Evolutionary conservation across 257 asterid genomes (phyloP), one percentile per base, ranked within the genome.

Genomic region (Verbena officinalis): DNA sequence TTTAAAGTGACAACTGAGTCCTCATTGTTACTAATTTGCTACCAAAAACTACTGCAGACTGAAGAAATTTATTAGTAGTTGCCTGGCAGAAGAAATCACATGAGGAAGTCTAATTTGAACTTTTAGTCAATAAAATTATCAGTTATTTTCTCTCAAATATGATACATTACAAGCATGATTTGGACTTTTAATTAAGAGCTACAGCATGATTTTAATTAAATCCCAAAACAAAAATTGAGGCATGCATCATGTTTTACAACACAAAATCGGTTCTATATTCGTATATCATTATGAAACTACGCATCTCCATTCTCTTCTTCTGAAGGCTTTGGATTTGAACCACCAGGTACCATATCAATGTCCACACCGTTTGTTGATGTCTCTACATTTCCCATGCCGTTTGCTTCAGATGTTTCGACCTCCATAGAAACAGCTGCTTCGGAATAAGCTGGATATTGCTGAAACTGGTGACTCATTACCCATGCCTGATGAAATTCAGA

Each of bases 401-500:
- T 83, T 72, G 69, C 80, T 70, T 59, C 87, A 49, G 79, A 30
- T 34, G 64, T 27, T 61, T 57, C 83, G 48, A 22, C 23, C 36
- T 70, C 77, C 59, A 54, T 16, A 27, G 73, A 64, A 20, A 8
- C 68, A 80, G 39, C 43, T n/a, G n/a, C n/a, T n/a, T n/a, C 91
- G 44, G 84, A 38, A 65, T 79, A 64, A 56, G 77, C 74, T 69
- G 88, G 48, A 59, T 48, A 59, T 39, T 82, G 79, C 20, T 71
- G 64, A 22, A 24, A 16, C 65, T 83, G 86, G 45, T 83, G 77
- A 44, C 73, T 73, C 85, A 78, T 77, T 24, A 65, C 71, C 59
- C 78, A 84, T 67, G 83, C 93, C 97, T 89, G 81, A 40, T 39
- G 73, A 65, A 48, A 27, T n/a, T 55, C 23, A 34, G 30, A 16